Base-by-base conservation (phyloP, 345 rosid species). In the Eucalyptus pauciflora region DNA sequence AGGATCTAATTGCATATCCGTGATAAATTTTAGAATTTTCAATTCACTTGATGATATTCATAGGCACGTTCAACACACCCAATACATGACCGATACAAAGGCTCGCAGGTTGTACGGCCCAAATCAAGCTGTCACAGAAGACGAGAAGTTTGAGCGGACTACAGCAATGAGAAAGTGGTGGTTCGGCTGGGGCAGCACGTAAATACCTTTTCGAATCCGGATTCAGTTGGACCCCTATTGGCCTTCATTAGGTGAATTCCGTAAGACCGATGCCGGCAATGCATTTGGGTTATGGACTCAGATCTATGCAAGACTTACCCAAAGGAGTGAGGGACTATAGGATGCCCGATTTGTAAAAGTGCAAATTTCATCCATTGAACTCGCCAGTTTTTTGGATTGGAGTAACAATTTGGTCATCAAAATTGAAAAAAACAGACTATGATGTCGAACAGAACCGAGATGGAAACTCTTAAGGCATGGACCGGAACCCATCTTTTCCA, bases 1-100 rank as follows among this genome's bases (percentile, higher is more conserved):
- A 20, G 25, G 10, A 54, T 54, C 5, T 8, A 54, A 54, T 18
- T 54, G 2, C 1, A 20, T 22, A 7, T 54, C 1, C 0, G 0
- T 54, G 24, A 54, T 54, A 3, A 54, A 20, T 54, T 54, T 54
- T 20, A 20, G 2, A 17, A 54, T 20, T 20, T 52, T 52, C 0
- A 54, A 3, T 54, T 18, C 4, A 20, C 10, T 54, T 54, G 8
- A 27, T 60, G 67, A 5, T 12, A 25, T 58, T 25, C 1, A 58
- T 24, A 25, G 64, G 64, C 64, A 58, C 64, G 13, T 60, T 60
- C 16, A 29, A 62, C 69, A 29, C 33, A 12, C 33, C 33, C 31
- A 27, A 13, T 11, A 13, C 69, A 25, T 25, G 31, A 1, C 67
- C 67, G 0, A 25, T 60, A 27, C 7, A 60, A 27, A 25, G 31